Evolutionary conservation across 106 monocot genomes (phyloP), one percentile per base, ranked within the genome.

Genomic region (Acanthochlamys bracteata): DNA sequence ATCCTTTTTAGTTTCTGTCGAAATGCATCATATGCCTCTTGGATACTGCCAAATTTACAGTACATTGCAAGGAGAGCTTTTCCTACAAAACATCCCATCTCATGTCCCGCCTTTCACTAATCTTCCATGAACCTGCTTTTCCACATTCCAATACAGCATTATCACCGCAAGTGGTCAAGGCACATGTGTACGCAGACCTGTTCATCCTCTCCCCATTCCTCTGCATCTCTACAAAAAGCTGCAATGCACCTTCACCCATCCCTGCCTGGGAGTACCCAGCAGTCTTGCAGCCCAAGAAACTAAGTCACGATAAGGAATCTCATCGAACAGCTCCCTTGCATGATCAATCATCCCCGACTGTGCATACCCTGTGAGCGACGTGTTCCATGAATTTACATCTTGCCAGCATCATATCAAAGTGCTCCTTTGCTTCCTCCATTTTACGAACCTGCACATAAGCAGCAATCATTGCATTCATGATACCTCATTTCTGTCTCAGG

Each of bases 61-160:
- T 88, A 88, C 83, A 88, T 83, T 3, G 80, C 74, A 21, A 88
- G 76, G n/a, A 88, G 80, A 0, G 88, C 80, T 64, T 88, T 88
- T 33, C 83, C 83, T 10, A 88, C 88, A 74, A 83, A 88, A 63
- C 88, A 78, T 20, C 88, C 88, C 51, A 72, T 45, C 40, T 77
- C 88, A 65, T 80, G 83, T 13, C 88, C 88, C 42, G 78, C 80
- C 70, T 80, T n/a, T 83, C 7, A 83, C 75, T 53, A 88, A 71
- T 68, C 77, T 78, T 55, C 83, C 83, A 65, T 88, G 88, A 52
- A 88, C 42, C 73, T 88, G 88, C 69, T 61, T 83, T n/a, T 25
- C 88, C 88, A 61, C 77, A 77, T 26, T 83, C 88, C 58, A 88
- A 43, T 21, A 71, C 41, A 1, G 83, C 83, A 62, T 80, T 73